phyloP scores from a whole-genome alignment of 1,284 basidiomycete species.

The Apiotrichum mycotoxinovorans region DNA sequence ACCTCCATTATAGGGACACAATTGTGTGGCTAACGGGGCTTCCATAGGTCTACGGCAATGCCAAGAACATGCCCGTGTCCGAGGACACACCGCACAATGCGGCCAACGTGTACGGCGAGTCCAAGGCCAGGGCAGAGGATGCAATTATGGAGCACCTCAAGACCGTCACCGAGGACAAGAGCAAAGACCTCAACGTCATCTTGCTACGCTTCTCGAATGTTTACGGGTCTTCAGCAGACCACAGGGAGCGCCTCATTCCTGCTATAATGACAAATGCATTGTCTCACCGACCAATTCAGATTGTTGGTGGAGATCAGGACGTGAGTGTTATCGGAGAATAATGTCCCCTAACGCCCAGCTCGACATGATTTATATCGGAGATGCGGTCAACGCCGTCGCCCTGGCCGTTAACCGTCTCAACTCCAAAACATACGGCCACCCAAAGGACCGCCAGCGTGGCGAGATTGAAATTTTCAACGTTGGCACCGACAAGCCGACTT shows the following conservation, averaged over 20 bases:
- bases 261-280: constrained; percentile 30
- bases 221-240: constrained; percentile 32
- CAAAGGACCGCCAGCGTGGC: background rate
- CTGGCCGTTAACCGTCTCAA: constrained; percentile 18
- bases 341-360: constrained; percentile 12
- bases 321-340: constrained; percentile 21
- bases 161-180: background rate
- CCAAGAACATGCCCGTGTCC: constrained; percentile 21
- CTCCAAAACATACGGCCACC: background rate
- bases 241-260: constrained; percentile 32
- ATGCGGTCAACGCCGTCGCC: constrained; percentile 26
- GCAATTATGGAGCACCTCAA: constrained; percentile 13
- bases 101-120: constrained; percentile 31
- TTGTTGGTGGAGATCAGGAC: constrained; percentile 35
- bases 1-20: too few relatives aligned
- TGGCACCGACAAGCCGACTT: constrained; percentile 16
- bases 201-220: constrained; percentile 34
- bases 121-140: constrained; percentile 28
- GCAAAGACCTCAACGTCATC: constrained; percentile 20
- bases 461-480: constrained; percentile 28
- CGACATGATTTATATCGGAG: constrained; percentile 31
- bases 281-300: constrained; percentile 33
- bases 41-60: constrained; percentile 28
- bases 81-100: constrained; percentile 25
- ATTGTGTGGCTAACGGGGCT: background rate